Conservation (phyloP, 225 moss, liverwort and hornwort species). For the Asterella californica region DNA sequence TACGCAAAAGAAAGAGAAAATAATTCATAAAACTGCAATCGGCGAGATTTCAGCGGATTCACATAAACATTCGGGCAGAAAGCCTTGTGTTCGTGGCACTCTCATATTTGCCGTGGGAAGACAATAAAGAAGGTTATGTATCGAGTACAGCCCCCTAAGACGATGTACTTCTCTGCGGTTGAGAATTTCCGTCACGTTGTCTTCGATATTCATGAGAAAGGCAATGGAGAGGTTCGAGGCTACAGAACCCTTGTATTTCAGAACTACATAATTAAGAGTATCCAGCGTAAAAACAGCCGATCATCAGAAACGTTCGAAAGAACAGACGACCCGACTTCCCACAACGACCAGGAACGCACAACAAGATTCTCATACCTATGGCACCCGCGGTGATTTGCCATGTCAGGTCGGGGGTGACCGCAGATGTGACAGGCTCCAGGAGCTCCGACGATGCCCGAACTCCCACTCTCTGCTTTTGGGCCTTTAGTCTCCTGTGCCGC, state of each 20-base stretch:
- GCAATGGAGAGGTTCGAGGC: not conserved
- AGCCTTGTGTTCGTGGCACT: not conserved
- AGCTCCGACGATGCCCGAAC: constrained; percentile 35
- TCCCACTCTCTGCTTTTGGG: constrained; percentile 1
- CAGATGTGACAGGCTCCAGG: constrained; percentile 32
- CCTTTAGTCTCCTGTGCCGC: not conserved
- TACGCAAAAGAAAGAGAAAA: not conserved
- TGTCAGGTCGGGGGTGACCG: constrained; percentile 58
- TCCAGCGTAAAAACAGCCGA: not conserved
- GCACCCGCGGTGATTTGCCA: constrained; percentile 79
- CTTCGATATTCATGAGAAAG: not conserved
- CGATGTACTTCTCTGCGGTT: not conserved
- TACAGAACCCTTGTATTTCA: not conserved
- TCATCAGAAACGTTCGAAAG: not conserved
- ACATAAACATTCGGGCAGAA: not conserved
- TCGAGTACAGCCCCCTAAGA: not conserved
- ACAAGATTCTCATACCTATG: constrained; percentile 43
- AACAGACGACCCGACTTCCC: not conserved
- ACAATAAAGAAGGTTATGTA: not conserved
- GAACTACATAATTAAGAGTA: not conserved
- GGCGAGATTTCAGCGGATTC: not conserved
- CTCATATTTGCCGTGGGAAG: not conserved
- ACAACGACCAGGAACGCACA: not conserved
- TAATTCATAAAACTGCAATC: not conserved
- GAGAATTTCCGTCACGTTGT: not conserved